phyloP scores from a whole-genome alignment of 805 yeast species.

The Candida insectalens region DNA sequence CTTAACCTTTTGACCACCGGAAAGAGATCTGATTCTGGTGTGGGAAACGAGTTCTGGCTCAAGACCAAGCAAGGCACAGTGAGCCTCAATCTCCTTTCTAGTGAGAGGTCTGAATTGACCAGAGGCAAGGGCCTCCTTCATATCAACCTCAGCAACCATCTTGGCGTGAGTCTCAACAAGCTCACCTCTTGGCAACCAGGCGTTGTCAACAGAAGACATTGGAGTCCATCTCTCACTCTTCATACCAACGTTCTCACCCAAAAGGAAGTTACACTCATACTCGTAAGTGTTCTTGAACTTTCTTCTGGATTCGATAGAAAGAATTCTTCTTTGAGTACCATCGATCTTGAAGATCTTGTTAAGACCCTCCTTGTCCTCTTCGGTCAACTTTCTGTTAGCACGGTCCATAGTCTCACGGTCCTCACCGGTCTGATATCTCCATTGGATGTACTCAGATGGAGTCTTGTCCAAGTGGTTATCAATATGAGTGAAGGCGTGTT shows the following conservation, averaged over 20 bases:
- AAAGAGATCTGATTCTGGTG: constrained; percentile 99
- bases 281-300: constrained; percentile 99
- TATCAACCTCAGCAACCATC: constrained; percentile 99
- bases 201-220: constrained; percentile 99
- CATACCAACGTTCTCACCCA: constrained; percentile 99
- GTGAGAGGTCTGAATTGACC: constrained; percentile 99
- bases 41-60: constrained; percentile 99
- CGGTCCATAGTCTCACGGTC: constrained; percentile 99
- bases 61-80: constrained; percentile 97
- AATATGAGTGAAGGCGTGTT: constrained; percentile 99
- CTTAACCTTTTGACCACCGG: constrained; percentile 99
- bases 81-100: constrained; percentile 99
- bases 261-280: constrained; percentile 94
- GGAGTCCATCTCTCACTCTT: constrained; percentile 99
- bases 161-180: constrained; percentile 94
- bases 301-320: constrained; percentile 91
- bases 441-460: constrained; percentile 99
- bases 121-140: constrained; percentile 99
- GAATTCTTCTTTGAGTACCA: constrained; percentile 97
- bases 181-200: constrained; percentile 99
- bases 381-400: constrained; percentile 97
- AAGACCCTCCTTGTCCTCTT: constrained; percentile 96
- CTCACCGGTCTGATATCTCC: constrained; percentile 99
- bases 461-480: constrained; percentile 98
- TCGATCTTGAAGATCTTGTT: constrained; percentile 99